Conservation (phyloP, 2,329 filamentous ascomycete species). For the Cephalotrichum gorgonifer region DNA sequence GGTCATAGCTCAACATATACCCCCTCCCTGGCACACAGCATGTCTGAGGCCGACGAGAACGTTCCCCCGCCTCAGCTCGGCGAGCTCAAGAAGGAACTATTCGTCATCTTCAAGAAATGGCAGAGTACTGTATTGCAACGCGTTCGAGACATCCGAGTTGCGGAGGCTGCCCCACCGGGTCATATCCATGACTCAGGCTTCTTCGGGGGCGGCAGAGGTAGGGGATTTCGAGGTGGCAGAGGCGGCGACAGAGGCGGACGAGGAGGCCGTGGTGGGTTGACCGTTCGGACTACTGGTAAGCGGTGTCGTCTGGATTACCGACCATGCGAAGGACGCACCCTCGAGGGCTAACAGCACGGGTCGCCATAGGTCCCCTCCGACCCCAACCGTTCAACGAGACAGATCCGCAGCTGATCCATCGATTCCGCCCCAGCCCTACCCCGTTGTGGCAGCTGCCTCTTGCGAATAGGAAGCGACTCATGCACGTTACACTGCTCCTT, state of each 20-base stretch:
- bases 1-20: neutral
- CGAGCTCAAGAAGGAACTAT: conserved; percentile 58
- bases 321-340: no score
- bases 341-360: neutral
- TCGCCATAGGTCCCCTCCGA: conserved; percentile 24
- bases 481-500: conserved; percentile 64
- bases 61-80: conserved; percentile 30
- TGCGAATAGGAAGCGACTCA: conserved; percentile 54
- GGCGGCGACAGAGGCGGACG: conserved; percentile 20
- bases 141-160: conserved; percentile 56
- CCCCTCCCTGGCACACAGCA: neutral
- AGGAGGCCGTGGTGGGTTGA: conserved; percentile 8
- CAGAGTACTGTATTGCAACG: conserved; percentile 58
- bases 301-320: neutral
- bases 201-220: neutral
- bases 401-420: conserved; percentile 34
- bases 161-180: conserved; percentile 19
- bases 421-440: conserved; percentile 51
- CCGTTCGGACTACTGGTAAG: conserved; percentile 13
- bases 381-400: conserved; percentile 25
- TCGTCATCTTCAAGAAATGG: conserved; percentile 75
- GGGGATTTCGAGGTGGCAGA: conserved; percentile 15
- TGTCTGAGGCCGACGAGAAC: neutral
- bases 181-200: neutral
- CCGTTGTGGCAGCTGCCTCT: conserved; percentile 47